Evolutionary conservation across 2,329 filamentous ascomycete species (phyloP), one percentile per base, ranked within the genome.

Genomic region (Pseudogymnoascus verrucosus): DNA sequence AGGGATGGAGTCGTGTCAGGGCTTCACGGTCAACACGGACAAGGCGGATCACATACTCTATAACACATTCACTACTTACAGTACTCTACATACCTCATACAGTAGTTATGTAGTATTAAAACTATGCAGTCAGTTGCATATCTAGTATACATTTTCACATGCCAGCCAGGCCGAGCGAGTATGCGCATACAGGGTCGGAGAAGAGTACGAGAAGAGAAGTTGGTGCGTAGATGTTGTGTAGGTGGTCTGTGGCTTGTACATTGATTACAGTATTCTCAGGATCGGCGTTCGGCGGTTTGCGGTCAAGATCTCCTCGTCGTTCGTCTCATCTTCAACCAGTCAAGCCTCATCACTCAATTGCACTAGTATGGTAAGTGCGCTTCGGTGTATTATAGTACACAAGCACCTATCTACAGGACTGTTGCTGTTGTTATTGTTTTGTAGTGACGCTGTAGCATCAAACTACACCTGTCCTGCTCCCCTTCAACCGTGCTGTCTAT

Each of bases 301-400:
- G 47, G n/a, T 57, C 47, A 34, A 57, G 10, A 12, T 10, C n/a
- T 7, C 47, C 10, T 57, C 19, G 47, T 34, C n/a, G 26, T 57
- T 34, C 47, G 26, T 57, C 47, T 57, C 47, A 34, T 57, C 26
- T n/a, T 34, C 47, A 57, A 34, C 47, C 47, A 57, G 47, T 57
- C 47, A 57, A 57, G 26, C 34, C 47, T 34, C 23, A 26, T 28
- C 44, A 10, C 47, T 34, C 26, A 31, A 19, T 14, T 31, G 23
- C 11, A 16, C 26, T 51, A 28, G 3, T 19, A 28, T 31, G 3
- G n/a, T 16, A 19, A 57, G n/a, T 19, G n/a, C 26, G 26, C 14
- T 57, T 57, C 47, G 47, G 47, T 34, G 47, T 31, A 57, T 57
- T 57, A 34, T 57, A 5, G 26, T 31, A 21, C 7, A 31, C 8